These are phyloP conservation scores for Homolaphlyctis polyrhiza DNA, from an alignment of 371 early-diverging fungal genomes.

Conservation along the genomic window DNA sequence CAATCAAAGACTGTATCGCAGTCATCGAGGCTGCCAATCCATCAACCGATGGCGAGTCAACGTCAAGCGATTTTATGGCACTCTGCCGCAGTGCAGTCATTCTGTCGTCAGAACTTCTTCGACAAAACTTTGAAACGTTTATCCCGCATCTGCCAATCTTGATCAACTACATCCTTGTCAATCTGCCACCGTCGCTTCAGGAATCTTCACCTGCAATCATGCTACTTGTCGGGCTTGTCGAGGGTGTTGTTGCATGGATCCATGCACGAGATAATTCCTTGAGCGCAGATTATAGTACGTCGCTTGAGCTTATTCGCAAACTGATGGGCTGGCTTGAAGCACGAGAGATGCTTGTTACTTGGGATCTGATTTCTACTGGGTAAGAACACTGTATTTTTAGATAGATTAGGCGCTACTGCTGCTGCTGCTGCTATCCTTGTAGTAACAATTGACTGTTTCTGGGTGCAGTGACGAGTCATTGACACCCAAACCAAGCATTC, in stretches of 20 bases:
- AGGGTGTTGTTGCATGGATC: conserved; percentile 21
- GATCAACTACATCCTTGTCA: conserved; percentile 33
- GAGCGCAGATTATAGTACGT: conserved; percentile 8
- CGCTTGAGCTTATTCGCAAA: conserved; percentile 13
- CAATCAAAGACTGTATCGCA: conserved; percentile 23
- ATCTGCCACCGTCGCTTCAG: conserved; percentile 25
- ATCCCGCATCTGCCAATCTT: conserved; percentile 27
- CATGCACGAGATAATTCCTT: conserved; percentile 7
- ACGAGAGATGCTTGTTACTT: conserved; percentile 13
- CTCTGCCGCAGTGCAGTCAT: conserved; percentile 22
- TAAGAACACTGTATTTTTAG: too few relatives aligned
- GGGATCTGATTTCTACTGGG: conserved; percentile 13
- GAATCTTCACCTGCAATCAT: conserved; percentile 16
- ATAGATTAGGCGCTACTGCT: background rate
- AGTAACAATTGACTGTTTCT: too few relatives aligned
- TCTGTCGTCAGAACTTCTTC: conserved; percentile 28
- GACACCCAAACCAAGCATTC: background rate
- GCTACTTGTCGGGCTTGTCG: conserved; percentile 19
- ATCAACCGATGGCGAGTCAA: background rate
- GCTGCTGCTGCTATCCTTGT: background rate
- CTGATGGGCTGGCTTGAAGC: conserved; percentile 24
- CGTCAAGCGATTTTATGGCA: conserved; percentile 15
- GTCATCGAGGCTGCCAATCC: conserved; percentile 17
- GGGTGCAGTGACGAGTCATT: too few relatives aligned
- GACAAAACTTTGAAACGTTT: conserved; percentile 26